These are phyloP conservation scores for Acanthamoeba lenticulata DNA, from an alignment of 208 protist species.

Conservation along the genomic window DNA sequence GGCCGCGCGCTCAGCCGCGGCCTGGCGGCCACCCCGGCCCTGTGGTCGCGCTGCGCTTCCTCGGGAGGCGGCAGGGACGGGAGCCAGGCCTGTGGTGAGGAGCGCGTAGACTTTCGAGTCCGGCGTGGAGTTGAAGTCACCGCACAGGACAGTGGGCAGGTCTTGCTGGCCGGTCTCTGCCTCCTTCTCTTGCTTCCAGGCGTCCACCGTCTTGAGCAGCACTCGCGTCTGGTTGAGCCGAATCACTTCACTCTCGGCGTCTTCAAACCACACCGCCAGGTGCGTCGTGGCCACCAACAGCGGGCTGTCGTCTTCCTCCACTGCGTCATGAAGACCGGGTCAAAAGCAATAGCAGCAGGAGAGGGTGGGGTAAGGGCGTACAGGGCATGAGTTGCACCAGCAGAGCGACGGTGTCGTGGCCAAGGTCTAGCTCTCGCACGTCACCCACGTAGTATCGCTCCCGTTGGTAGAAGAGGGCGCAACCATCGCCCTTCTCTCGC, in stretches of 20 bases:
- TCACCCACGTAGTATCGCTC: neutral
- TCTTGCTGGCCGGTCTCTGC: neutral
- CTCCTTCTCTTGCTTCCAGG: neutral
- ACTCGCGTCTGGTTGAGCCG: neutral
- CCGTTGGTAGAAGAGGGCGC: neutral
- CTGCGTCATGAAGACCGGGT: neutral
- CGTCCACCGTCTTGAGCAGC: neutral
- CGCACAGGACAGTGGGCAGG: neutral
- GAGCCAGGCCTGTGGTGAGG: neutral
- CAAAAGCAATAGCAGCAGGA: neutral
- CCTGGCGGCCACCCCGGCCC: neutral
- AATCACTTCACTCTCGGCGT: slow-evolving; percentile 5
- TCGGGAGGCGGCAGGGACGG: neutral
- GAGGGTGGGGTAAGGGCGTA: neutral
- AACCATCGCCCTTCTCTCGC: slow-evolving; percentile 26
- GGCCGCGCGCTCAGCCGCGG: neutral
- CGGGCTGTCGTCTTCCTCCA: neutral
- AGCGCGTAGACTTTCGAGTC: neutral
- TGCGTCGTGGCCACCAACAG: slow-evolving; percentile 2
- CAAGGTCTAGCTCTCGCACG: neutral
- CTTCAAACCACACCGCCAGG: slow-evolving; percentile 1
- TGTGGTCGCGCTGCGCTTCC: neutral
- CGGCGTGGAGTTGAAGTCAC: slow-evolving; percentile 34
- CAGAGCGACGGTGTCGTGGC: neutral
- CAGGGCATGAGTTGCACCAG: slow-evolving; percentile 17